Base-by-base conservation (phyloP, 1,284 basidiomycete genomes). In the Vanrija pseudolonga region DNA sequence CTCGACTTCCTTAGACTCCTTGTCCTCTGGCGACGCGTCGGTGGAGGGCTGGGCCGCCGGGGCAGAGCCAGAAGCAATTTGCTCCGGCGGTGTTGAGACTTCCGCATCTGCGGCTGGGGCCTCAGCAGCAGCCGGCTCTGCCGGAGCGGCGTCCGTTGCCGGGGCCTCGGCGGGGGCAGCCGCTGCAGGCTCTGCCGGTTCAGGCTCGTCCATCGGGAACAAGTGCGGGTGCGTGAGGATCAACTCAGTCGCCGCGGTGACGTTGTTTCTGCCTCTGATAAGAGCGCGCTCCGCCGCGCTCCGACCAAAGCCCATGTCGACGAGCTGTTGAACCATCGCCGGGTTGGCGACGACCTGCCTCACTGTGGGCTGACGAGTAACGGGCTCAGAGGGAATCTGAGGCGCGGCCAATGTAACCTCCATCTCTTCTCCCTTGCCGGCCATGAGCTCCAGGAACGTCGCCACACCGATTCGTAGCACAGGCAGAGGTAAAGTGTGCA, bases 221-320 rank as follows among this genome's bases (percentile, higher is more conserved):
- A 87, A 82, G 66, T 89, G 89, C 0, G 91, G 92, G 66, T 91
- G 86, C 2, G 83, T 83, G 20, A 98, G 79, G 1, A 98, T 81
- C 18, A 91, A 81, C 65, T 98, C 95, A 0, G 95, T 88, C 3
- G 96, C 96, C 6, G 88, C 85, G 38, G 82, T 86, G 63, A 97
- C 81, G 65, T 96, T 96, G 77, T 98, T 98, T 58, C 88, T 84
- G 15, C 87, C 86, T 20, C 93, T 87, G 19, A 82, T 74, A 19
- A 99, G 78, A 4, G 95, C 95, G 52, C 85, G 83, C 67, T 90
- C 87, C 1, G 89, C 89, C 4, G 90, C 89, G 40, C 83, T 83
- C 9, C 90, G 84, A 23, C 89, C 85, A 78, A 98, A 99, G 47
- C 96, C 96, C 96, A 99, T 98, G 63, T 98, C 95, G 17, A 85